Base-by-base conservation (phyloP, 805 yeast genomes). In the Barnettozyma siamensis region DNA sequence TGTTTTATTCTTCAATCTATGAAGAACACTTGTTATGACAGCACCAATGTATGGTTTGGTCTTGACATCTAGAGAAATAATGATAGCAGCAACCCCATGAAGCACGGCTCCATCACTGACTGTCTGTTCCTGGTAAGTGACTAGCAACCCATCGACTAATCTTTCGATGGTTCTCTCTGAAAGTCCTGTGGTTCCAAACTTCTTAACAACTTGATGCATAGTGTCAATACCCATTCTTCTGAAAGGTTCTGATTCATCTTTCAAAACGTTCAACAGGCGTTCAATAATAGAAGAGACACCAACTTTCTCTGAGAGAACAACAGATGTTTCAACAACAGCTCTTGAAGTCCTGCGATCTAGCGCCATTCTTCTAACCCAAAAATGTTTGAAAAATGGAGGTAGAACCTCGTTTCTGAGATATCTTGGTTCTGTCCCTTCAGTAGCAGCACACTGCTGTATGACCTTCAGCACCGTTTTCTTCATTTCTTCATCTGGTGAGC, bases 401-500 rank as follows among this genome's bases (percentile, higher is more conserved):
- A 78, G 59, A 2, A 84, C 70, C 18, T 77, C 76, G 7, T 66
- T 70, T 33, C 66, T 63, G 20, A 81, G 55, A 46, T 74, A 77
- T 20, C 60, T 61, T 5, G 70, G 62, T 11, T 79, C 70, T 12
- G 86, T 69, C 11, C 77, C 76, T 11, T 75, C 79, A 1, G 84
- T 68, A 1, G 75, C 61, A 12, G 87, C 77, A 50, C 93, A 76
- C 45, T 75, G 80, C 40, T 74, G 80, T 24, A 89, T 64, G 7
- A 86, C 85, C 24, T 71, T 65, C 44, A 93, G 60, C 3, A 89
- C 83, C 0, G 88, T 74, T 44, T 74, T 74, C 52, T 77, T 78
- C 91, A 89, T 84, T 37, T 88, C 96, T 46, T 85, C 95, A 55
- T 88, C 96, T 0, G 93, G 88, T 1, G 94, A 76, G 28, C 66